Evolutionary conservation across 805 yeast species (phyloP).

Genomic region (Diddensiella transvaalensis): DNA sequence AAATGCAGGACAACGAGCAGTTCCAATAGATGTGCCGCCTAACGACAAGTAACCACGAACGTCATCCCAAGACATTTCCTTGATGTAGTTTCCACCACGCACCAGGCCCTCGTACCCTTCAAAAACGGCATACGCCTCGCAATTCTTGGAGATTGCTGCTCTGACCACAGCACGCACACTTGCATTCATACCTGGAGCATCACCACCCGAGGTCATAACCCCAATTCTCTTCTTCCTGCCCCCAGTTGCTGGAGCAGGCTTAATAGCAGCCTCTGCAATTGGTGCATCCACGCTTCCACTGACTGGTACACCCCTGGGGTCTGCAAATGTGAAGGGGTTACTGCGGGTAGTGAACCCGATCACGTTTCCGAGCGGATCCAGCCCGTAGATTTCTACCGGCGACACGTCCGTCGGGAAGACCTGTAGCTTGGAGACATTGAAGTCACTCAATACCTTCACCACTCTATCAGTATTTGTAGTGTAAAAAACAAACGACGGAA

Average conservation of each 20-base stretch:
- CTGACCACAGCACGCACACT: conserved; percentile 94
- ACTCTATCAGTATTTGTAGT: conserved; percentile 26
- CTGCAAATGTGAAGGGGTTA: conserved; percentile 28
- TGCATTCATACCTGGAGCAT: conserved; percentile 98
- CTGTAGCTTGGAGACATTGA: conserved; percentile 34
- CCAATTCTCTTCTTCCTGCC: conserved; percentile 61
- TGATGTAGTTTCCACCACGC: conserved; percentile 74
- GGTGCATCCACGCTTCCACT: neutral
- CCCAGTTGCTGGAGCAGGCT: conserved; percentile 9
- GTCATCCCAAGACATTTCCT: conserved; percentile 85
- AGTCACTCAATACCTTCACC: conserved; percentile 31
- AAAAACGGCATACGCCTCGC: conserved; percentile 86
- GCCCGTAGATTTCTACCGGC: conserved; percentile 70
- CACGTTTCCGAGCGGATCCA: conserved; percentile 82
- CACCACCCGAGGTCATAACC: conserved; percentile 98
- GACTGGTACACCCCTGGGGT: neutral
- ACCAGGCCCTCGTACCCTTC: conserved; percentile 97
- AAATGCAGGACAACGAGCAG: conserved; percentile 88
- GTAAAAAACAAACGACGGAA: conserved; percentile 45
- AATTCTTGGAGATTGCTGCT: conserved; percentile 79
- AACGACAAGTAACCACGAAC: conserved; percentile 89
- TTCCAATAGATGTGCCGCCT: conserved; percentile 96
- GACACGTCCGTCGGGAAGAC: conserved; percentile 65
- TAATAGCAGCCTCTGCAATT: neutral
- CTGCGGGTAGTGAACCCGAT: conserved; percentile 67